These are phyloP conservation scores for Rutstroemia sp. DNA, from an alignment of 2,329 filamentous ascomycete genomes.

Conservation along the genomic window DNA sequence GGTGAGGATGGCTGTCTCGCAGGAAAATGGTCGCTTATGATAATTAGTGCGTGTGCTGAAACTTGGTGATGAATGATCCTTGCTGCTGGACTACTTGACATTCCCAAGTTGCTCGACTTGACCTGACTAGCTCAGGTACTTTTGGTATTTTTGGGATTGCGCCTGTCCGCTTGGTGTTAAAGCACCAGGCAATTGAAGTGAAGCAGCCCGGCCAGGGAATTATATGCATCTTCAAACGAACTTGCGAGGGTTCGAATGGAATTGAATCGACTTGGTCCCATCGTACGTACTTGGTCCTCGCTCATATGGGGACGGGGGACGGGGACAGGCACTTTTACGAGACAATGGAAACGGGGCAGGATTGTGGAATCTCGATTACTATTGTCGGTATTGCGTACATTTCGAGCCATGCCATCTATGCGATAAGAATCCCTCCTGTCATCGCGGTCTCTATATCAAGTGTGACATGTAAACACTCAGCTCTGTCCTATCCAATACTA, in stretches of 20 bases:
- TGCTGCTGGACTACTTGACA: neutral
- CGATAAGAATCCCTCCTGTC: neutral
- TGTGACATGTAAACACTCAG: neutral
- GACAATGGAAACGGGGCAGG: neutral
- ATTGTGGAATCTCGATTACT: neutral
- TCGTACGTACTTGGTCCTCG: neutral
- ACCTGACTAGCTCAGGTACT: neutral
- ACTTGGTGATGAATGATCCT: neutral
- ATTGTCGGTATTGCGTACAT: neutral
- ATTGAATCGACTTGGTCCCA: neutral
- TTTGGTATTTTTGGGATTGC: neutral
- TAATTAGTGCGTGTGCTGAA: conserved; percentile 4
- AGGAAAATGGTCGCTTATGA: neutral
- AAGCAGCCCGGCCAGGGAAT: neutral
- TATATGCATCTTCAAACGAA: neutral
- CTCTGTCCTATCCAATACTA: neutral
- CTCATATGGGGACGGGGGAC: neutral
- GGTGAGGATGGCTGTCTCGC: neutral
- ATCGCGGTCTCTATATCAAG: neutral
- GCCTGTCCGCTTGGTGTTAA: neutral
- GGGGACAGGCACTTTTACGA: neutral
- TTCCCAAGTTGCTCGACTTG: neutral
- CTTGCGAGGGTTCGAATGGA: neutral
- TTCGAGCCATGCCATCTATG: neutral
- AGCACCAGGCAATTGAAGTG: neutral